These are phyloP conservation scores for Limtongozyma cylindracea DNA, from an alignment of 805 yeast species.

Conservation along the genomic window DNA sequence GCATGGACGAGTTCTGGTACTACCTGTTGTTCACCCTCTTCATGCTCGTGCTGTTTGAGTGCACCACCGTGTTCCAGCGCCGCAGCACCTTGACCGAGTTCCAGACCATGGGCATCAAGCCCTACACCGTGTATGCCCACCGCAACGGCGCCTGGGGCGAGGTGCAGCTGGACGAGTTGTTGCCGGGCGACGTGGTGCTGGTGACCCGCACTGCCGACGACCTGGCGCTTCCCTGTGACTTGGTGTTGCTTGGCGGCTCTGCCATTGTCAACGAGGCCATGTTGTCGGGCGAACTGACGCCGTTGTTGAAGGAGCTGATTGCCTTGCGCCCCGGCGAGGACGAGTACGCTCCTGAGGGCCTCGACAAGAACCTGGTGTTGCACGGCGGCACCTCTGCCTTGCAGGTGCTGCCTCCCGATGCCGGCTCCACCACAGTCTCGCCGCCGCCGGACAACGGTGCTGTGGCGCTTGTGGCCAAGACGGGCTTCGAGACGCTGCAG, in stretches of 20 bases:
- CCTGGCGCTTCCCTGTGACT: constrained; percentile 83
- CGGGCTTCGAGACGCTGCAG: constrained; percentile 97
- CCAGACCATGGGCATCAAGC: constrained; percentile 92
- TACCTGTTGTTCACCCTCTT: constrained; percentile 75
- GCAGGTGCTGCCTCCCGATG: constrained; percentile 48
- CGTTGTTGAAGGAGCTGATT: constrained; percentile 78
- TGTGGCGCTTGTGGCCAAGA: constrained; percentile 66
- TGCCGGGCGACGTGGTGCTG: constrained; percentile 85
- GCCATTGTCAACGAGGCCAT: constrained; percentile 96
- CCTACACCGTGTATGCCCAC: constrained; percentile 51
- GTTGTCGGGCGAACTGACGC: constrained; percentile 97
- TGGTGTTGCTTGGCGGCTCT: constrained; percentile 66
- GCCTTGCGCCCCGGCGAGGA: constrained; percentile 59
- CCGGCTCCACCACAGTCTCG: constrained; percentile 13
- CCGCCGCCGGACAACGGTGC: constrained; percentile 84
- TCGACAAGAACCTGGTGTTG: constrained; percentile 70
- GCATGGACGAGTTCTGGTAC: constrained; percentile 93
- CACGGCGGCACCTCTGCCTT: constrained; percentile 94
- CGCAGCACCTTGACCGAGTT: constrained; percentile 86
- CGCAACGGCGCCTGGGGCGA: constrained; percentile 50
- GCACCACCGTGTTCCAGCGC: constrained; percentile 87
- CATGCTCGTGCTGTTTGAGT: constrained; percentile 84
- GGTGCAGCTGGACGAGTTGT: constrained; percentile 43
- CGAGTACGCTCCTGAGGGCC: constrained; percentile 43
- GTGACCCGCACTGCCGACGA: constrained; percentile 77